These are phyloP conservation scores for Pulveroboletus sp. DNA, from an alignment of 1,284 basidiomycete genomes.

Conservation along the genomic window DNA sequence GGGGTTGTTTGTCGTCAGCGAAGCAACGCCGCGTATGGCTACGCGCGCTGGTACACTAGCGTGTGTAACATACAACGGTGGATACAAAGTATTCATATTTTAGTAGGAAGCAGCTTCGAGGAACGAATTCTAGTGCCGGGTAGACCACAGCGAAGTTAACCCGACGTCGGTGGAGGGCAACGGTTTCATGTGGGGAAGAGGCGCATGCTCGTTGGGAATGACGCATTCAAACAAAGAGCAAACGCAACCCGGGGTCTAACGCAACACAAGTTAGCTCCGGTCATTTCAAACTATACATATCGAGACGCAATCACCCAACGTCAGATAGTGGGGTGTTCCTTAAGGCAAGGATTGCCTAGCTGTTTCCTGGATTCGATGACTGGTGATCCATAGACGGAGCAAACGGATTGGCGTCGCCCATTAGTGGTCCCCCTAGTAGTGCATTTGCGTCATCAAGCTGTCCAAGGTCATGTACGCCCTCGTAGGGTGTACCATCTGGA, in stretches of 20 bases:
- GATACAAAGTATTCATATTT: background rate
- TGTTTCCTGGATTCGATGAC: slow-evolving; percentile 14
- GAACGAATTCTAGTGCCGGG: background rate
- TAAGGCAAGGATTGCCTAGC: slow-evolving; percentile 12
- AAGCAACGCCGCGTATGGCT: slow-evolving; percentile 8
- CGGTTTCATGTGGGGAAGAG: background rate
- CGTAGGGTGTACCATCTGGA: slow-evolving; percentile 62
- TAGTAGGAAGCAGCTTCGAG: background rate
- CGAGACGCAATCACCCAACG: slow-evolving; percentile 11
- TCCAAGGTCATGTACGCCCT: slow-evolving; percentile 52
- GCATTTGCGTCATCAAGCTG: slow-evolving; percentile 54
- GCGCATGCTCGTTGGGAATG: background rate
- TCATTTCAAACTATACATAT: background rate
- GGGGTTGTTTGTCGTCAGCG: slow-evolving; percentile 26
- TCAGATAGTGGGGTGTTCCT: background rate
- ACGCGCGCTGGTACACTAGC: background rate
- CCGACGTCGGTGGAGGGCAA: background rate
- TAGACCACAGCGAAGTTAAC: background rate
- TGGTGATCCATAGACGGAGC: slow-evolving; percentile 28
- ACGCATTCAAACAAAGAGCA: background rate
- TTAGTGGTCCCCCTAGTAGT: slow-evolving; percentile 58
- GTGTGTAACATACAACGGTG: background rate
- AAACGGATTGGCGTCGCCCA: slow-evolving; percentile 68
- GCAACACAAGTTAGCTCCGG: slow-evolving; percentile 8
- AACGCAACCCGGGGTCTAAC: background rate